phyloP scores from a whole-genome alignment of 768 basidiomycete species.

The Leucosporidium scottii region DNA sequence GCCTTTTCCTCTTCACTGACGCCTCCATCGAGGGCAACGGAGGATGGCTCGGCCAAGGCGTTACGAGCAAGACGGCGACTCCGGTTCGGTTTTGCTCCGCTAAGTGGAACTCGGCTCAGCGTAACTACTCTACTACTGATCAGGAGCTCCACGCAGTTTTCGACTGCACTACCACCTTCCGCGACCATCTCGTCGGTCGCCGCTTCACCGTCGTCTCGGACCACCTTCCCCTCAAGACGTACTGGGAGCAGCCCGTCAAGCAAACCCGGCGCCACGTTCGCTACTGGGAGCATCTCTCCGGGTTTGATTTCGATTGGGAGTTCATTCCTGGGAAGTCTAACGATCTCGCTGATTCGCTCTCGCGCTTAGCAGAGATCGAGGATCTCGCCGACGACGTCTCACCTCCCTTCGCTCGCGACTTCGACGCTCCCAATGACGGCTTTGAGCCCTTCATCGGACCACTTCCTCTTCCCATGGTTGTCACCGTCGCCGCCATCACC shows the following conservation, averaged over 20 bases:
- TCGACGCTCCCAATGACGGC: too few relatives aligned
- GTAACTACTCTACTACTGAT: constrained; percentile 13
- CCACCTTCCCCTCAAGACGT: not conserved
- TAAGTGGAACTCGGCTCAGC: constrained; percentile 15
- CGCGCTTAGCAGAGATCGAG: not conserved
- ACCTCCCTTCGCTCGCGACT: too few relatives aligned
- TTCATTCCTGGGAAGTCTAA: not conserved
- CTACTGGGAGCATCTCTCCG: too few relatives aligned
- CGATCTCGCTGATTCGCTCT: not conserved
- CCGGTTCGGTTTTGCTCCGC: constrained; percentile 16
- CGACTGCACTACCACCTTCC: constrained; percentile 4
- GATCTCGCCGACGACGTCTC: too few relatives aligned
- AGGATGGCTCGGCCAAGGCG: constrained; percentile 11
- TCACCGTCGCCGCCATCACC: too few relatives aligned
- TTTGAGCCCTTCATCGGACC: too few relatives aligned
- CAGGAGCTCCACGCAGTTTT: constrained; percentile 17
- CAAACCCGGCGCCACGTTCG: too few relatives aligned
- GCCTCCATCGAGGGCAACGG: constrained; percentile 13
- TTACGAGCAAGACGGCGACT: not conserved
- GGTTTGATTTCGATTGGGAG: too few relatives aligned
- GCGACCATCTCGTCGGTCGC: not conserved
- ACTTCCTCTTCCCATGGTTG: too few relatives aligned
- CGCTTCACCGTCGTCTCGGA: constrained; percentile 1
- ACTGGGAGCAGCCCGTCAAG: too few relatives aligned
- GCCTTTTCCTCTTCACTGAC: constrained; percentile 5